Percentiles rank a stretch among this genome's conserved stretches.
Conservation (phyloP, 2,329 filamentous ascomycete genomes). For the Fusarium virguliforme region DNA sequence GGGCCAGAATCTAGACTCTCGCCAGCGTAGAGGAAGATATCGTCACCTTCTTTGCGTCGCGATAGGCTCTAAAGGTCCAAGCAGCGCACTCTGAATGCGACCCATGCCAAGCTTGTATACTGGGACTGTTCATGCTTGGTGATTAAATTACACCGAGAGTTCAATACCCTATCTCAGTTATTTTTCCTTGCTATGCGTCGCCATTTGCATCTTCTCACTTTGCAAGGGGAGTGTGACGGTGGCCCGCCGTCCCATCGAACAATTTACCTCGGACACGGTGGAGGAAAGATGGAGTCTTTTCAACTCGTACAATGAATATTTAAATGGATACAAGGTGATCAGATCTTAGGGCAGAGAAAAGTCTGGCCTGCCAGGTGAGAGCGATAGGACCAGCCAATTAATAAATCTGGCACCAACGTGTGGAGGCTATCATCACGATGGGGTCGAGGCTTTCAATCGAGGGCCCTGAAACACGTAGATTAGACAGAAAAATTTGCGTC, state of each 20-base stretch:
- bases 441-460: background rate
- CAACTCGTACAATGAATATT: background rate
- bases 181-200: too few species aligned
- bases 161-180: too few species aligned
- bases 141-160: too few species aligned
- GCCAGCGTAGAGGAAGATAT: background rate
- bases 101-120: too few species aligned
- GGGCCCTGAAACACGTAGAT: background rate
- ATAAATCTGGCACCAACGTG: background rate
- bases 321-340: background rate
- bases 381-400: background rate
- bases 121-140: too few species aligned
- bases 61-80: too few species aligned
- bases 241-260: background rate
- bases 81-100: too few species aligned
- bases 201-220: background rate
- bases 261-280: background rate
- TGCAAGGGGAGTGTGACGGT: background rate
- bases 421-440: background rate
- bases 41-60: too few species aligned
- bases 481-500: background rate
- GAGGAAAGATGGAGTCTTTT: background rate
- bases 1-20: background rate
- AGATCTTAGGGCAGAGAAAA: background rate
- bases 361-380: background rate